phyloP scores from a whole-genome alignment of 2,329 filamentous ascomycete species.

The Aspergillus sp. region DNA sequence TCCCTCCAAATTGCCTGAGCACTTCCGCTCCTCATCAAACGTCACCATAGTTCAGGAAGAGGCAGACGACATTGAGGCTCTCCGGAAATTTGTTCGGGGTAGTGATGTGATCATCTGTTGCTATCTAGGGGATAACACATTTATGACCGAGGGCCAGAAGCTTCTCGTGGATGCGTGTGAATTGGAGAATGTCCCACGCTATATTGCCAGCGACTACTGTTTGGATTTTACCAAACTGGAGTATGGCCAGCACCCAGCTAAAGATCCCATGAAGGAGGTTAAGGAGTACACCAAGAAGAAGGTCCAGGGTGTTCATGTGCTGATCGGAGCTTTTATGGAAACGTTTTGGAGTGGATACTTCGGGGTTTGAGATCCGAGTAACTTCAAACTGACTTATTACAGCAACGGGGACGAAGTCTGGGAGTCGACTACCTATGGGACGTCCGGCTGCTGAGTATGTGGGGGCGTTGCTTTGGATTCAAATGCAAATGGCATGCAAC shows the following conservation, averaged over 20 bases:
- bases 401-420: not conserved
- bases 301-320: not conserved
- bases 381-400: not conserved
- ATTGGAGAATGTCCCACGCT: too few relatives aligned
- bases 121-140: conserved; percentile 39
- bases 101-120: conserved; percentile 41
- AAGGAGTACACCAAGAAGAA: too few relatives aligned
- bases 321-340: conserved; percentile 37
- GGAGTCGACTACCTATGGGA: conserved; percentile 1
- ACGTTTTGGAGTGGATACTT: conserved; percentile 4
- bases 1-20: conserved; percentile 23
- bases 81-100: conserved; percentile 28
- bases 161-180: too few relatives aligned
- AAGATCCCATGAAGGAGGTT: too few relatives aligned
- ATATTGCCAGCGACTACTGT: too few relatives aligned
- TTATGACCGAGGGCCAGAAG: conserved; percentile 41
- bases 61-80: conserved; percentile 21
- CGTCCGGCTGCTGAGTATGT: not conserved
- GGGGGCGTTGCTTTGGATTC: not conserved
- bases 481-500: too few relatives aligned
- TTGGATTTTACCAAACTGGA: too few relatives aligned
- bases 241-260: too few relatives aligned
- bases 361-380: not conserved
- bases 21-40: conserved; percentile 3
- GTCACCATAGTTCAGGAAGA: conserved; percentile 18